A percentile compares a stretch with the other conserved stretches of the same genome.
These are phyloP conservation scores for Talaromyces rugulosus DNA, from an alignment of 2,329 filamentous ascomycete genomes.

Conservation along the genomic window DNA sequence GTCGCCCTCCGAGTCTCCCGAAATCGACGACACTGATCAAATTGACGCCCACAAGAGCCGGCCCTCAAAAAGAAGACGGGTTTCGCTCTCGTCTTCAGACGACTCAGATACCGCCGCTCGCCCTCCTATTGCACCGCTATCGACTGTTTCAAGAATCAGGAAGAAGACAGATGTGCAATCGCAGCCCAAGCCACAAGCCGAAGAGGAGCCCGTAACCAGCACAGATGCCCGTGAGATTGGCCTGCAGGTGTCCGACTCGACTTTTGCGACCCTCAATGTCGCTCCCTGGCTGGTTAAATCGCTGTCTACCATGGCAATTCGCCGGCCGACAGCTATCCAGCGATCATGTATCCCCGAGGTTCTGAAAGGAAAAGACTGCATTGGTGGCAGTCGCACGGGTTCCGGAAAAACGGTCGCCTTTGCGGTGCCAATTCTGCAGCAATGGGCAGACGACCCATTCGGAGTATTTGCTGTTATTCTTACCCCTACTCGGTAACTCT, in stretches of 20 bases:
- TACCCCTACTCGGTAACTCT: slow-evolving; percentile 70
- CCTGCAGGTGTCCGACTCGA: slow-evolving; percentile 45
- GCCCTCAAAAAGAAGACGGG: slow-evolving; percentile 35
- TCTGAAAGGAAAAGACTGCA: slow-evolving; percentile 84
- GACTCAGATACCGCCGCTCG: slow-evolving; percentile 15
- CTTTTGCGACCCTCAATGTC: slow-evolving; percentile 69
- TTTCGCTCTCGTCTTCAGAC: slow-evolving; percentile 34
- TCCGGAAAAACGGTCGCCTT: slow-evolving; percentile 98
- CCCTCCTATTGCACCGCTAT: slow-evolving; percentile 23
- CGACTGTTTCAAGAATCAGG: slow-evolving; percentile 38
- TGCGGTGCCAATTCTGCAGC: slow-evolving; percentile 87
- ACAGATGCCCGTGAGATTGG: slow-evolving; percentile 38
- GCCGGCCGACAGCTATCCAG: slow-evolving; percentile 85
- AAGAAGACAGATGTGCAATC: slow-evolving; percentile 28
- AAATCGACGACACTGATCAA: background rate
- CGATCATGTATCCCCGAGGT: slow-evolving; percentile 91
- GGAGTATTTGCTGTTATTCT: slow-evolving; percentile 87
- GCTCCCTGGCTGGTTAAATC: slow-evolving; percentile 85
- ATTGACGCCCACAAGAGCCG: slow-evolving; percentile 16
- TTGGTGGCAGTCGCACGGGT: slow-evolving; percentile 89
- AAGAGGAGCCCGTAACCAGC: slow-evolving; percentile 35
- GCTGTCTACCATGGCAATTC: slow-evolving; percentile 73
- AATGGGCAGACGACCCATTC: slow-evolving; percentile 86
- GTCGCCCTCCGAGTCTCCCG: background rate
- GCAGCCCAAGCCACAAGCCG: slow-evolving; percentile 12